These are phyloP conservation scores for Choiromyces venosus DNA, from an alignment of 495 filamentous ascomycete genomes.

Conservation along the genomic window DNA sequence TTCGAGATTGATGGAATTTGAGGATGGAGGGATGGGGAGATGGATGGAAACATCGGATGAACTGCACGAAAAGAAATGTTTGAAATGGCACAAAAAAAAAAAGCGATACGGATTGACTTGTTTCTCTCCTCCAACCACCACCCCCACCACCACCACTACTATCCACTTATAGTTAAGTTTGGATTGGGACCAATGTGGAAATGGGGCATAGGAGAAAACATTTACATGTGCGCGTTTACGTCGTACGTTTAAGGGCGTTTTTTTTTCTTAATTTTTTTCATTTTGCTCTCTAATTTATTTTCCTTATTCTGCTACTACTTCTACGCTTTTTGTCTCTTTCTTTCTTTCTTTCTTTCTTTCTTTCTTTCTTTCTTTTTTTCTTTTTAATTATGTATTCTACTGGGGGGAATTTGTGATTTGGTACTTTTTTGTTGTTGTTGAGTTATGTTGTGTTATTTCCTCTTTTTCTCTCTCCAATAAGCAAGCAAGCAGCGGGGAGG, in stretches of 20 bases:
- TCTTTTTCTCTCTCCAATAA: background rate
- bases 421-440: too few species aligned
- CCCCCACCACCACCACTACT: too few species aligned
- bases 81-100: background rate
- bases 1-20: background rate
- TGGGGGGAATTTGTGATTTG: constrained; percentile 27
- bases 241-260: background rate
- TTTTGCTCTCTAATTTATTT: constrained; percentile 15
- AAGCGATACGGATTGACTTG: background rate
- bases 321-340: background rate
- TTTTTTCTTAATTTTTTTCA: background rate
- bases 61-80: background rate
- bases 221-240: background rate
- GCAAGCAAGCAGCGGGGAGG: too few species aligned
- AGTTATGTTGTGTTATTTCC: background rate
- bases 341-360: constrained; percentile 8
- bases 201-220: background rate
- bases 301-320: background rate
- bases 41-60: constrained; percentile 2
- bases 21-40: background rate
- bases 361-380: constrained; percentile 16
- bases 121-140: background rate
- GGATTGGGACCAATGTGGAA: background rate
- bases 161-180: background rate
- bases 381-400: constrained; percentile 18